phyloP scores from a whole-genome alignment of 2,329 filamentous ascomycete species.

The Trichoderma asperellum region DNA sequence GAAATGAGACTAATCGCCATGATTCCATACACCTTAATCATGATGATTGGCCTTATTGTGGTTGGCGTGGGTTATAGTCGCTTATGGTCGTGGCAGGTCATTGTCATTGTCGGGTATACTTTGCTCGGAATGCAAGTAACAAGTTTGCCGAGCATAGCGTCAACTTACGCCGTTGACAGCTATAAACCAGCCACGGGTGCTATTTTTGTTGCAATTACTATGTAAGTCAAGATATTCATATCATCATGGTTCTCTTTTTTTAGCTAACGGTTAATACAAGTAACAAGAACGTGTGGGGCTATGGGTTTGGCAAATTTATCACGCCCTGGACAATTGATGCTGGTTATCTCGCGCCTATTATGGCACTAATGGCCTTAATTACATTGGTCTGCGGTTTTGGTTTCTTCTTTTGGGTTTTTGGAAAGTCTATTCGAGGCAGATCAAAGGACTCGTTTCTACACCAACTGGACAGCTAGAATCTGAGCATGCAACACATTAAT shows the following conservation, averaged over 20 bases:
- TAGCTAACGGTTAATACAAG: not conserved
- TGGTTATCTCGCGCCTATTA: conserved; percentile 7
- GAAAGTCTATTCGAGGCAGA: conserved; percentile 8
- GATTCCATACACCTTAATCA: conserved; percentile 17
- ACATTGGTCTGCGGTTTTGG: conserved; percentile 17
- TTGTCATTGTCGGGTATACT: conserved; percentile 19
- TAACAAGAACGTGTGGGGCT: conserved; percentile 19
- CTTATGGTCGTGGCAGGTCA: conserved; percentile 13
- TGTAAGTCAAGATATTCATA: not conserved
- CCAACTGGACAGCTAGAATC: not conserved
- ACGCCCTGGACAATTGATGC: conserved; percentile 10
- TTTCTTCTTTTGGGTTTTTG: conserved; percentile 5
- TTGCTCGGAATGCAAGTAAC: conserved; percentile 23
- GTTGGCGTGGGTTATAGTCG: conserved; percentile 10
- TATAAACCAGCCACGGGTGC: conserved; percentile 20
- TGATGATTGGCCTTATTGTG: conserved; percentile 12
- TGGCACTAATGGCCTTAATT: conserved; percentile 22
- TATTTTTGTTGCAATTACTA: conserved; percentile 18
- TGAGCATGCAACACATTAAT: not conserved
- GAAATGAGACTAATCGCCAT: conserved; percentile 20
- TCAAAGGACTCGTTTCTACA: conserved; percentile 3
- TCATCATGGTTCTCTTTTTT: not conserved
- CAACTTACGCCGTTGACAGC: conserved; percentile 22
- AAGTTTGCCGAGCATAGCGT: conserved; percentile 18
- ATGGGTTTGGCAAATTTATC: conserved; percentile 20